phyloP scores from a whole-genome alignment of 352 stramenopile species.

The Globisporangium rhizosaccharum region DNA sequence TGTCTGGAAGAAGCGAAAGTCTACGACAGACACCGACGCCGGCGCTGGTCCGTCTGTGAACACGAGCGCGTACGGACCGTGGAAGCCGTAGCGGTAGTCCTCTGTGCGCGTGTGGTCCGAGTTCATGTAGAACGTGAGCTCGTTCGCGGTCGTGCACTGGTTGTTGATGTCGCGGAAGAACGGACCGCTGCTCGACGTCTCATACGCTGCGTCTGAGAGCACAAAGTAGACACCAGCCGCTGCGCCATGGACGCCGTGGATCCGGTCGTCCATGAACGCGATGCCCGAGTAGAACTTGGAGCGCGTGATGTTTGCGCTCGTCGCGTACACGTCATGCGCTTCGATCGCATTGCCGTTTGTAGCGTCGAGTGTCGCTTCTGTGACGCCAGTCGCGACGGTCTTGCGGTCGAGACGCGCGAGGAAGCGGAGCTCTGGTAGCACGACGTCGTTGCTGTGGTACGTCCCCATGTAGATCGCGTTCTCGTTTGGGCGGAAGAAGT shows the following conservation, averaged over 20 bases:
- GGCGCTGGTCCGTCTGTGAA: slow-evolving; percentile 32
- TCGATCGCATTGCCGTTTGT: slow-evolving; percentile 28
- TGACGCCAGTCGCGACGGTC: slow-evolving; percentile 31
- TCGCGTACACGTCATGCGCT: slow-evolving; percentile 28
- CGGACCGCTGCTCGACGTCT: slow-evolving; percentile 34
- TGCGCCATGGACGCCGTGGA: slow-evolving; percentile 33
- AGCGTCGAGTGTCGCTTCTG: slow-evolving; percentile 27
- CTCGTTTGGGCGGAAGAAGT: slow-evolving; percentile 46
- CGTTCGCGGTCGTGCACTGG: slow-evolving; percentile 38
- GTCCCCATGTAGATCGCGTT: slow-evolving; percentile 55
- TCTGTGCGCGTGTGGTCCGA: slow-evolving; percentile 53
- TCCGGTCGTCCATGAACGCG: slow-evolving; percentile 31
- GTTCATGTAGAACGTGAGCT: slow-evolving; percentile 59
- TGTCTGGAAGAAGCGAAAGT: slow-evolving; percentile 45
- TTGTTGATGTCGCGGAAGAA: slow-evolving; percentile 63
- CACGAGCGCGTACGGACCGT: slow-evolving; percentile 41
- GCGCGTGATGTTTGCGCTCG: slow-evolving; percentile 22
- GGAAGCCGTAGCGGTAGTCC: slow-evolving; percentile 48
- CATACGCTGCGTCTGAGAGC: slow-evolving; percentile 37
- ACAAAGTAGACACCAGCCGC: slow-evolving; percentile 44
- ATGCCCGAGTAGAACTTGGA: slow-evolving; percentile 45
- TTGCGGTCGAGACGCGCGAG: slow-evolving; percentile 32
- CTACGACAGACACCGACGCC: slow-evolving; percentile 11
- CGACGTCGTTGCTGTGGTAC: slow-evolving; percentile 27
- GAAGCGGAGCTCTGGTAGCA: slow-evolving; percentile 40